Conservation (phyloP, 2,329 filamentous ascomycete species). For the Trichoderma sp. region DNA sequence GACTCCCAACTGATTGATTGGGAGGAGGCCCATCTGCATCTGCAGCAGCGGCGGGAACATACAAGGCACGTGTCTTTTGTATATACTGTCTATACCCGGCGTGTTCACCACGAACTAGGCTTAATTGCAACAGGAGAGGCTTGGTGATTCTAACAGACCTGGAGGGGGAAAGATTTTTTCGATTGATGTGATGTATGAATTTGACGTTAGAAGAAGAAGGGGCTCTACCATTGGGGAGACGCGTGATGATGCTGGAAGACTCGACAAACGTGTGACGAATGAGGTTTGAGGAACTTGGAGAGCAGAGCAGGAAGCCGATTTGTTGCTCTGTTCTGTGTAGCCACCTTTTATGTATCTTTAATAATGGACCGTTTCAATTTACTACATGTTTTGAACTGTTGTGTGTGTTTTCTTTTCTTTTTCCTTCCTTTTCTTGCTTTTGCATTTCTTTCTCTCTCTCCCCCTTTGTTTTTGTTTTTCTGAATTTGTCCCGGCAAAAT, state of each 20-base stretch:
- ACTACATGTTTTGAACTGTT: background rate
- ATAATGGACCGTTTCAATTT: constrained; percentile 17
- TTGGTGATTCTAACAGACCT: background rate
- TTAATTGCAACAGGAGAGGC: constrained; percentile 6
- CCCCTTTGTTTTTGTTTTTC: background rate
- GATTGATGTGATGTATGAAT: constrained; percentile 4
- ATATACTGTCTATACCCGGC: constrained; percentile 20
- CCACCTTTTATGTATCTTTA: constrained; percentile 13
- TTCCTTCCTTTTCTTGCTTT: background rate
- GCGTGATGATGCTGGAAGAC: background rate
- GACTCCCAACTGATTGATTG: background rate
- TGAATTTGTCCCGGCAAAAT: background rate
- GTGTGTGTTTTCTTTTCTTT: background rate
- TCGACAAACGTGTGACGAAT: constrained; percentile 12
- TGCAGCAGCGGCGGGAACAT: constrained; percentile 5
- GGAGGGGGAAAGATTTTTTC: background rate
- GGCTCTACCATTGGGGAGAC: background rate
- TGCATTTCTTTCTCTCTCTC: background rate
- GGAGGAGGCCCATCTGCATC: background rate
- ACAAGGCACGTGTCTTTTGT: constrained; percentile 20
- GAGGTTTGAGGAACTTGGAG: background rate
- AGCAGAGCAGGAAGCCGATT: too few species aligned
- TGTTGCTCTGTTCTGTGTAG: background rate
- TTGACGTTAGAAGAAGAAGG: background rate
- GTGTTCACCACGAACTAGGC: background rate